phyloP scores from a whole-genome alignment of 2,329 filamentous ascomycete species.

The Fusarium chlamydosporum region DNA sequence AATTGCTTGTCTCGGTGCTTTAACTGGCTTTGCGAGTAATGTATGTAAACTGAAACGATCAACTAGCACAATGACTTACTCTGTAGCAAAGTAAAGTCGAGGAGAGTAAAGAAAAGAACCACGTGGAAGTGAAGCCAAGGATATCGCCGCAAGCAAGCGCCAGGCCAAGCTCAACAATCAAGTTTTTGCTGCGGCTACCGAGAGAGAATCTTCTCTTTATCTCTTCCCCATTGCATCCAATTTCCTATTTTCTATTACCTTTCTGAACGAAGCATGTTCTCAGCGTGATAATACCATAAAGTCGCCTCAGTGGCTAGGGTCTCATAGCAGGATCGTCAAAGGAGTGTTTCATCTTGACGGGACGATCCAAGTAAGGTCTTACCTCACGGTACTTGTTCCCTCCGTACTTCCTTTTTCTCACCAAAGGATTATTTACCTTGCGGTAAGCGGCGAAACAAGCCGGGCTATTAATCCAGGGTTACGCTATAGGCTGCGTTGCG shows the following conservation, averaged over 20 bases:
- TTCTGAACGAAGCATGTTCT: slow-evolving; percentile 11
- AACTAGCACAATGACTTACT: neutral
- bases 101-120: neutral
- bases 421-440: neutral
- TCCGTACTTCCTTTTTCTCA: slow-evolving; percentile 15
- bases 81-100: neutral
- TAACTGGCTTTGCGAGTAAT: slow-evolving; percentile 4
- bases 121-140: slow-evolving; percentile 18
- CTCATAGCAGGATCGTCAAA: slow-evolving; percentile 6
- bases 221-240: neutral
- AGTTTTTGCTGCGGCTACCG: slow-evolving; percentile 13
- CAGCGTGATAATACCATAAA: slow-evolving; percentile 24
- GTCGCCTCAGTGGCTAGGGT: slow-evolving; percentile 19
- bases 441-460: slow-evolving; percentile 3
- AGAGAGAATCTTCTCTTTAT: neutral
- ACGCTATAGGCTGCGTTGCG: neutral
- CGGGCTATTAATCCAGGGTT: slow-evolving; percentile 1
- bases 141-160: slow-evolving; percentile 8
- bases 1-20: neutral
- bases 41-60: neutral
- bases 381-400: neutral
- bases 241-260: slow-evolving; percentile 8
- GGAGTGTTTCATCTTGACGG: slow-evolving; percentile 28
- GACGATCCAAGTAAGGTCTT: slow-evolving; percentile 19
- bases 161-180: slow-evolving; percentile 23